Base-by-base conservation (phyloP, 2,329 filamentous ascomycete genomes). In the Onygena corvina region DNA sequence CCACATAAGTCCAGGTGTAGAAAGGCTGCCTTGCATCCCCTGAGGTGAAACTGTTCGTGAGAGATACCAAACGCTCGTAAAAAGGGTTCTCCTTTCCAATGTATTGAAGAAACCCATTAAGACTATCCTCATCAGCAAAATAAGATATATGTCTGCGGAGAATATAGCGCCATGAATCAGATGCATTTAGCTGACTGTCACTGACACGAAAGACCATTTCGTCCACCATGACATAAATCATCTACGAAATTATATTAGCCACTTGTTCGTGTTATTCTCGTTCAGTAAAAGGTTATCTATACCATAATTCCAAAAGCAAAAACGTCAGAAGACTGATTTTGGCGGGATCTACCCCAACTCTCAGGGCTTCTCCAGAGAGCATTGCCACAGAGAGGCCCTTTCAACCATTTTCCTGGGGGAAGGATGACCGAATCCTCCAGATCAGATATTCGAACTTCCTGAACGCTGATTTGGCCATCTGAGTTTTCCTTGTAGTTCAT, bases 111-210 rank as follows among this genome's bases (percentile, higher is more conserved):
- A 72, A 59, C 23, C 64, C 63, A 46, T 64, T 59, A 30, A 71
- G 60, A 40, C 67, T 62, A 1, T 68, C 57, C 57, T 61, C 59
- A 51, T 72, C 65, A 21, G 63, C 65, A 58, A 74, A 74, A 52
- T 69, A 69, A 3, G 70, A 74, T 27, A 74, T 62, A 52, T 72
- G 69, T 20, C 66, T 64, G 33, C 47, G 49, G 21, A 58, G 56
- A 29, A 58, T 49, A 50, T 55, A 50, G 36, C 57, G 47, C 59
- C 61, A 64, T 1, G 57, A 53, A 31, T 61, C 54, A 1, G 52
- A 35, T 1, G 53, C 53, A 1, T 51, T 45, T 14, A 62, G 45
- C 21, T 61, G 47, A 2, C 57, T 53, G 7, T 59, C 52, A 50
- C 47, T 50, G 0, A 60, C 56, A 11, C 50, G 55, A 47, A 64